Evolutionary conservation across 2,329 filamentous ascomycete species (phyloP).

Genomic region (Daldinia eschscholtzii): DNA sequence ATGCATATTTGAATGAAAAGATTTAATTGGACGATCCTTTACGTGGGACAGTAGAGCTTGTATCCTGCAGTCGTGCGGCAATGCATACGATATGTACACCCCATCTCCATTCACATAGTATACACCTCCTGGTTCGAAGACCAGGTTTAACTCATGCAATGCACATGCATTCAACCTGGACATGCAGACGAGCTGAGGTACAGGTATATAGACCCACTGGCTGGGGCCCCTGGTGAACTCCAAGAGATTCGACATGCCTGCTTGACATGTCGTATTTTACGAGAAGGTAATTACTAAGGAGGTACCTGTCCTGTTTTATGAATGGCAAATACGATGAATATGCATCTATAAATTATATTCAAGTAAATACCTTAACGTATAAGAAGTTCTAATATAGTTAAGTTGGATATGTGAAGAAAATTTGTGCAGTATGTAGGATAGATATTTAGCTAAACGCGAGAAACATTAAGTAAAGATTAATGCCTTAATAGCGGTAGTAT

Average conservation of each 20-base stretch:
- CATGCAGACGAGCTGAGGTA: background rate
- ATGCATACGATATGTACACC: constrained; percentile 1
- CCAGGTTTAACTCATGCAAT: background rate
- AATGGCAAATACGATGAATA: too few relatives aligned
- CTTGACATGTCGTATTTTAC: background rate
- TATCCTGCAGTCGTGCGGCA: background rate
- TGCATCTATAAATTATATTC: too few relatives aligned
- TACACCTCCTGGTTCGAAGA: background rate
- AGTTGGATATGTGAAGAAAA: too few relatives aligned
- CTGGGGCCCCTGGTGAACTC: background rate
- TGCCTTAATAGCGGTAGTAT: background rate
- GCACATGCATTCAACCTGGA: background rate
- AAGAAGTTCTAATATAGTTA: too few relatives aligned
- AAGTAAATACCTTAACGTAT: too few relatives aligned
- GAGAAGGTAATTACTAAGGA: background rate
- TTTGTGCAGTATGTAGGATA: too few relatives aligned
- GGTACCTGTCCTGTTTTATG: background rate
- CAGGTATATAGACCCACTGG: background rate
- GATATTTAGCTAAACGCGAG: too few relatives aligned
- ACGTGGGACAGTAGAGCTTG: background rate
- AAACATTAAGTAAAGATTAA: background rate
- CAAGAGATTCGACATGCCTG: background rate
- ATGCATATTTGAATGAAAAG: background rate
- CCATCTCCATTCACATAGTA: background rate
- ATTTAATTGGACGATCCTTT: background rate